These are phyloP conservation scores for Lactarius quietus DNA, from an alignment of 768 basidiomycete genomes.

Conservation along the genomic window DNA sequence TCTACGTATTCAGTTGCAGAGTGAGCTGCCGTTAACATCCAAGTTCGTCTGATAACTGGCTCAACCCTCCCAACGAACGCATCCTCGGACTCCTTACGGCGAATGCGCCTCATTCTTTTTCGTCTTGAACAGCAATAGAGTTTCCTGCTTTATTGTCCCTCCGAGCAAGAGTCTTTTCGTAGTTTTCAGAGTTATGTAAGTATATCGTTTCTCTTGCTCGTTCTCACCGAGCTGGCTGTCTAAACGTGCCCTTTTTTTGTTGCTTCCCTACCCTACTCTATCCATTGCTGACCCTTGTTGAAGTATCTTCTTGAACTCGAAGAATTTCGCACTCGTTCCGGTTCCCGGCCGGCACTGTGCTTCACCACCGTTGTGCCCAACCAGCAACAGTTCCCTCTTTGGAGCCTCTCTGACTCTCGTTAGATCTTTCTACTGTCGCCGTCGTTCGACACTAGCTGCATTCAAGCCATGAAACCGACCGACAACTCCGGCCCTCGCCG, in stretches of 20 bases:
- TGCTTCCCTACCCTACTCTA: background rate
- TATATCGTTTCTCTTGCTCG: constrained; percentile 12
- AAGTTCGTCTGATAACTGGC: constrained; percentile 1
- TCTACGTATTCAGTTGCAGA: background rate
- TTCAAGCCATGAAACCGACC: constrained; percentile 36
- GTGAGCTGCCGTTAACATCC: background rate
- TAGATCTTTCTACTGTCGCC: constrained; percentile 35
- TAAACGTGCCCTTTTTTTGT: constrained; percentile 6
- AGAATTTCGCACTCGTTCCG: constrained; percentile 16
- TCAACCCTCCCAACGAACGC: background rate
- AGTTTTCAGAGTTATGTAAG: constrained; percentile 26
- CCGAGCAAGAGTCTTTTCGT: constrained; percentile 4
- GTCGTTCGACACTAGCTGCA: constrained; percentile 42
- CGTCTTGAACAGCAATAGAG: constrained; percentile 10
- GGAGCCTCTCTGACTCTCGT: background rate
- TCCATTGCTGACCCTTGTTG: constrained; percentile 9
- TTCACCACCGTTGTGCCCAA: constrained; percentile 14
- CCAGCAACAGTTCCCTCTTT: constrained; percentile 17
- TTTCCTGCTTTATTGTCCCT: constrained; percentile 1
- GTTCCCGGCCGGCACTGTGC: constrained; percentile 18
- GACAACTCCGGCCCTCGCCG: constrained; percentile 39
- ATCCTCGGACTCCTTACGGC: constrained; percentile 2
- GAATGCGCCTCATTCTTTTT: constrained; percentile 10
- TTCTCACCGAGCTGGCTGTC: constrained; percentile 7
- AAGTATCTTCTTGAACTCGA: background rate